Conservation (phyloP, 495 filamentous ascomycete genomes). For the Clavariopsis aquatica region DNA sequence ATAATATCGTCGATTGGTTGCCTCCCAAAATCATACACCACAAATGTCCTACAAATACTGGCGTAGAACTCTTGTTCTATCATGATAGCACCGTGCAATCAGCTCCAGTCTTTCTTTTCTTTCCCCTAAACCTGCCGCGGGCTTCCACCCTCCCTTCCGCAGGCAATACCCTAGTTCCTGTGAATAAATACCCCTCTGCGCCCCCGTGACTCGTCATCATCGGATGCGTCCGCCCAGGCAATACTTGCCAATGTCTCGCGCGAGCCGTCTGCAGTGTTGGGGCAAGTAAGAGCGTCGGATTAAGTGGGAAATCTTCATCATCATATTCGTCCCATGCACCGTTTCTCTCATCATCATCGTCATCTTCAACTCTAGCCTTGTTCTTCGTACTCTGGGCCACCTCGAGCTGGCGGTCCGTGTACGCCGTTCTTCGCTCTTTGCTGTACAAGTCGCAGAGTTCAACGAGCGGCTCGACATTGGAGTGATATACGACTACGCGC, state of each 20-base stretch:
- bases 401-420: constrained; percentile 47
- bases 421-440: constrained; percentile 72
- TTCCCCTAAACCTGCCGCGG: constrained; percentile 62
- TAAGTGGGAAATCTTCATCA: constrained; percentile 68
- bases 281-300: constrained; percentile 79
- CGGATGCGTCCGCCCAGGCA: constrained; percentile 90
- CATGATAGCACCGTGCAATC: constrained; percentile 13
- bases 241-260: constrained; percentile 79
- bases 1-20: not conserved
- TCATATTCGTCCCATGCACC: constrained; percentile 27
- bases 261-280: constrained; percentile 76
- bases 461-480: constrained; percentile 73
- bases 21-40: not conserved
- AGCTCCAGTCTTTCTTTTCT: constrained; percentile 57
- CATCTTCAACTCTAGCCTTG: not conserved
- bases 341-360: constrained; percentile 3
- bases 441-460: constrained; percentile 78
- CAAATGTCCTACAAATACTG: not conserved
- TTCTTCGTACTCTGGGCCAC: constrained; percentile 12
- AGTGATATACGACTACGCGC: constrained; percentile 79
- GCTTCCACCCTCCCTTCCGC: constrained; percentile 76
- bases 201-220: constrained; percentile 87
- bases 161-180: constrained; percentile 76
- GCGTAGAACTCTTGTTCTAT: too few relatives aligned
- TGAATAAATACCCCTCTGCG: constrained; percentile 87